Conservation (phyloP, 169 alveolate species). For the Eimeria sp. region DNA sequence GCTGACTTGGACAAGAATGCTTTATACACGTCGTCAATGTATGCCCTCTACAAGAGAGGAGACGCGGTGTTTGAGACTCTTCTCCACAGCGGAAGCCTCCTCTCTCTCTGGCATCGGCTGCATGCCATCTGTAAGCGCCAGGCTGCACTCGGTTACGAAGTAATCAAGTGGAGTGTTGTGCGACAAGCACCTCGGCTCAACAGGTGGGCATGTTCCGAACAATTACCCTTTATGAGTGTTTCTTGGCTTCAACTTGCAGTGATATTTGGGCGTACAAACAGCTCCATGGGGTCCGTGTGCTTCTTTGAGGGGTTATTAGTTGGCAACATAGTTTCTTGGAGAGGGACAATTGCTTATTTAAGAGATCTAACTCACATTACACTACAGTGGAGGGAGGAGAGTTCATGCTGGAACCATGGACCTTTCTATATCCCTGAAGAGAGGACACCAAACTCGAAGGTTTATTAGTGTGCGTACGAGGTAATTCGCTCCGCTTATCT, state of each 20-base stretch:
- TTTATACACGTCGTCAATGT: conserved; percentile 58
- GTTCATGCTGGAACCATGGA: neutral
- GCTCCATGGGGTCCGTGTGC: neutral
- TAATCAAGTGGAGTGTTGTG: conserved; percentile 72
- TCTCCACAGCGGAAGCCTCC: conserved; percentile 79
- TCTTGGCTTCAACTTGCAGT: neutral
- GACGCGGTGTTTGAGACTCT: conserved; percentile 74
- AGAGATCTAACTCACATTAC: neutral
- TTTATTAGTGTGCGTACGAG: neutral
- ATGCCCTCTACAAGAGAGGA: conserved; percentile 73
- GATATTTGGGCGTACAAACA: neutral
- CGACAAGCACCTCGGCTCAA: conserved; percentile 80
- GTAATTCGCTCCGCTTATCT: neutral
- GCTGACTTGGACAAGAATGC: conserved; percentile 57
- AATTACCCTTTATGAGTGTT: neutral
- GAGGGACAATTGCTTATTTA: neutral
- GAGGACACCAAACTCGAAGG: neutral
- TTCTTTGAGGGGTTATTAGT: neutral
- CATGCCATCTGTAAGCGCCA: conserved; percentile 65
- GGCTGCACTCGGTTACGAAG: conserved; percentile 36
- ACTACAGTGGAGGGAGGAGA: neutral
- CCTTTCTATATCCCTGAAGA: neutral
- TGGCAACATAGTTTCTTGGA: neutral
- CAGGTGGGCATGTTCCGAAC: conserved; percentile 16
- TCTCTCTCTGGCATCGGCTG: conserved; percentile 79